A percentile compares a stretch with the other conserved stretches of the same genome.
Conservation (phyloP, 495 filamentous ascomycete species). For the Podospora didyma region DNA sequence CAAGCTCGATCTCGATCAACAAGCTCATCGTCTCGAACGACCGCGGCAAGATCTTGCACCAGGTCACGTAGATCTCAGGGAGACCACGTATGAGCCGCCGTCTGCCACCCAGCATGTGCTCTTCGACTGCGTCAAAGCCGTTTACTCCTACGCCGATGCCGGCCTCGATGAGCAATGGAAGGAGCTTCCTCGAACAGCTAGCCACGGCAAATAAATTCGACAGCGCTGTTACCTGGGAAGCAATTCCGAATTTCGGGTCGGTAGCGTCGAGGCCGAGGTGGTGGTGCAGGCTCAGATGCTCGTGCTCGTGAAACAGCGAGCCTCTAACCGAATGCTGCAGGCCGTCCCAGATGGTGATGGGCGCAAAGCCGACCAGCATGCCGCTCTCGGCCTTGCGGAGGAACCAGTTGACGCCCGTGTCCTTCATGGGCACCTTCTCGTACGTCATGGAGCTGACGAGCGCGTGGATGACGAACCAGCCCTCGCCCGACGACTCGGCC, state of each 20-base stretch:
- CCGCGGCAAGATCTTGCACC: background rate
- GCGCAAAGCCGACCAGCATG: background rate
- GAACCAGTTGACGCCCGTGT: background rate
- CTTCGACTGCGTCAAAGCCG: background rate
- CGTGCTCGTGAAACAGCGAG: background rate
- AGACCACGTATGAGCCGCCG: background rate
- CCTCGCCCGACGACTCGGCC: background rate
- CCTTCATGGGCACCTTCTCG: background rate
- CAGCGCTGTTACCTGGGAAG: background rate
- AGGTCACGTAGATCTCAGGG: background rate
- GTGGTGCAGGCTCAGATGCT: background rate
- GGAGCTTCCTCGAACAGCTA: background rate
- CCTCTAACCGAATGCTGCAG: background rate
- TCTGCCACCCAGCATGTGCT: background rate
- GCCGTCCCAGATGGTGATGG: background rate
- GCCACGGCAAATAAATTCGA: background rate
- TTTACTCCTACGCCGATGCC: background rate
- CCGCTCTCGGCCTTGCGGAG: background rate
- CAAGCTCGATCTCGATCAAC: background rate
- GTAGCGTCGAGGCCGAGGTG: background rate
- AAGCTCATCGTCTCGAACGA: background rate
- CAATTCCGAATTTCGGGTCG: background rate
- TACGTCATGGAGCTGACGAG: background rate
- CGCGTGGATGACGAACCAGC: background rate
- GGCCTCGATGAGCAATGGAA: background rate